Percentiles rank a stretch among this genome's conserved stretches.
Evolutionary conservation across 2,329 filamentous ascomycete species (phyloP).

Genomic region (Xylaria digitata): DNA sequence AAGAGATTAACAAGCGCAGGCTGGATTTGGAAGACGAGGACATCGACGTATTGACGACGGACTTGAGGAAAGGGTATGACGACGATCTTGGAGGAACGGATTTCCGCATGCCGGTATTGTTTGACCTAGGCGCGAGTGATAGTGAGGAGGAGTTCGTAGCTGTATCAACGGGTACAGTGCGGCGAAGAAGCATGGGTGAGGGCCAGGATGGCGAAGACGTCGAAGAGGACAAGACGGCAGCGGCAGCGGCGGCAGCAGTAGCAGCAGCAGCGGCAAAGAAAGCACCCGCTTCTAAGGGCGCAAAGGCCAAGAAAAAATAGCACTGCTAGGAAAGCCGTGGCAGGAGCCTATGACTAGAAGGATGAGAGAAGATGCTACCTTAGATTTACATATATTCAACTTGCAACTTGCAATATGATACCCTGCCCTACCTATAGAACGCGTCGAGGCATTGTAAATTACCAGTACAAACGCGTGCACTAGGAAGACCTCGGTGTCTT

Average conservation of each 20-base stretch:
- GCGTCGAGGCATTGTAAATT: too few species aligned
- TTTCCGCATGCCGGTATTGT: constrained; percentile 94
- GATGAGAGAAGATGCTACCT: background rate
- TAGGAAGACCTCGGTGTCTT: too few species aligned
- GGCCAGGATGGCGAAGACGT: constrained; percentile 70
- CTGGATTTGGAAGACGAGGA: constrained; percentile 94
- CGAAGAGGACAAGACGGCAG: constrained; percentile 51
- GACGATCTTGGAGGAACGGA: constrained; percentile 66
- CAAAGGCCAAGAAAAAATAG: constrained; percentile 57
- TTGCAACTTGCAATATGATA: too few species aligned
- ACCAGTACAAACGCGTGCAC: too few species aligned
- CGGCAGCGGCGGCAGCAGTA: constrained; percentile 47
- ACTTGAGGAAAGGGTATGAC: constrained; percentile 71
- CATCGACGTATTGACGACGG: constrained; percentile 86
- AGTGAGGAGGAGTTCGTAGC: constrained; percentile 88
- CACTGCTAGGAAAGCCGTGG: background rate
- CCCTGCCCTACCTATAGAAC: too few species aligned
- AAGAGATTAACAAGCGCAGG: constrained; percentile 91
- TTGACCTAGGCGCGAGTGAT: constrained; percentile 92
- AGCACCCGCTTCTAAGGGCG: constrained; percentile 50
- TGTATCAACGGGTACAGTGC: constrained; percentile 82
- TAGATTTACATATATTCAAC: too few species aligned
- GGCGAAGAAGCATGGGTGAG: constrained; percentile 83
- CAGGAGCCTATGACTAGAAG: background rate
- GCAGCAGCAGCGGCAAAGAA: constrained; percentile 46